Base-by-base conservation (phyloP, 2,329 filamentous ascomycete species). In the Aspergillus brunneoviolaceus region DNA sequence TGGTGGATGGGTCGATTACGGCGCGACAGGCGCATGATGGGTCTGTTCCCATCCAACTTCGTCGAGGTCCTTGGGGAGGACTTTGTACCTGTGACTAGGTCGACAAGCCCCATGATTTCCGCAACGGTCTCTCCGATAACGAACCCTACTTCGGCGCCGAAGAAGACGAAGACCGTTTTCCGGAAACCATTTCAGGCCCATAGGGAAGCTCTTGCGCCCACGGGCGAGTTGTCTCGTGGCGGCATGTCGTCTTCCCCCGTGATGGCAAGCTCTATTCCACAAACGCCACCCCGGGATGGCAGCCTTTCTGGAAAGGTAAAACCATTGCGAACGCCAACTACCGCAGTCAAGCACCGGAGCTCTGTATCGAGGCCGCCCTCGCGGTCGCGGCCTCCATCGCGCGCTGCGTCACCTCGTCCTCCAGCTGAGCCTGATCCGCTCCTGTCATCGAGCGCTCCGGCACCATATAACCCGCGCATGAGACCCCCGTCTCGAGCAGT, bases 1-100 rank as follows among this genome's bases (percentile, higher is more conserved):
- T 99, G 95, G 95, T 99, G 95, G 95, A 96, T 93, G 79, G 95
- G 95, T 51, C 87, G 94, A 64, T 79, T 99, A 72, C 91, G 89
- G 72, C 87, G 95, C 68, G 95, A 99, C 78, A 89, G 90, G 75
- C 87, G 93, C 71, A 92, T 94, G 70, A 89, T 97, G 70, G 95
- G 95, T 57, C 82, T 95, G 21, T 99, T 99, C 72, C 95, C 95
- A 0, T 97, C 93, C 70, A 99, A 99, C 79, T 99, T 99, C 72
- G 95, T 99, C 72, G 87, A 96, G 74, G 85, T 99, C 5, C 84
- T 99, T 33, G 89, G 91, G 58, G 87, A 95, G 61, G 86, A 87
- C 74, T 98, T 96, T 74, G 88, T 91, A 59, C 95, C 95, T 16
- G 76, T 80, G 61, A 81, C 74, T 64, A 75, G 81, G 23, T 76